A percentile compares a stretch with the other conserved stretches of the same genome.
These are phyloP conservation scores for Mycena polygramma DNA, from an alignment of 768 basidiomycete genomes.

Conservation along the genomic window DNA sequence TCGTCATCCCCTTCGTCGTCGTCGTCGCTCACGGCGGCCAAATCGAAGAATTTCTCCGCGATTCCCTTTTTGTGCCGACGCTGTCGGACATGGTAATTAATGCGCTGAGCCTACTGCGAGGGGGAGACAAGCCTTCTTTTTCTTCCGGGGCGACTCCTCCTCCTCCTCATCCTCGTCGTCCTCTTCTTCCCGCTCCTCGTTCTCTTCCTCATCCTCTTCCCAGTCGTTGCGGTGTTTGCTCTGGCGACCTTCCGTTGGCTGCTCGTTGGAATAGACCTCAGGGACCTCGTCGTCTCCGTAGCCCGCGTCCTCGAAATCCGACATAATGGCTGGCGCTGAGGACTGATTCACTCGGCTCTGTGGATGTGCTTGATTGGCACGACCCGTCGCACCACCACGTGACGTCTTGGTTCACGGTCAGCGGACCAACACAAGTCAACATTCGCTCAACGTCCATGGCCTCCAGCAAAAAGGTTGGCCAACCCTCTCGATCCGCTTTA, in stretches of 20 bases:
- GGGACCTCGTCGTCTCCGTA: slow-evolving; percentile 20
- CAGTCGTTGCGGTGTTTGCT: slow-evolving; percentile 32
- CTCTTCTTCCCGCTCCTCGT: slow-evolving; percentile 36
- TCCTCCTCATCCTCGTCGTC: slow-evolving; percentile 50
- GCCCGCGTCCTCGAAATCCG: slow-evolving; percentile 29
- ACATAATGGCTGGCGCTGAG: slow-evolving; percentile 13
- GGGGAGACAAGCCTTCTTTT: slow-evolving; percentile 55
- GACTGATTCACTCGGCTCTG: neutral
- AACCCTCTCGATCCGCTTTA: neutral
- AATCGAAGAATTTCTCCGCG: slow-evolving; percentile 90
- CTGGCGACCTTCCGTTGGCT: slow-evolving; percentile 1
- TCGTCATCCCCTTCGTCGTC: slow-evolving; percentile 93
- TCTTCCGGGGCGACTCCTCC: slow-evolving; percentile 48
- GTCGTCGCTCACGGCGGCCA: slow-evolving; percentile 96
- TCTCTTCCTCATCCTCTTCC: slow-evolving; percentile 47
- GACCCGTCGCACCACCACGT: neutral
- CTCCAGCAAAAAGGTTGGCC: slow-evolving; percentile 17
- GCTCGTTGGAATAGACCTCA: slow-evolving; percentile 30
- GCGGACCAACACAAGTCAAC: neutral
- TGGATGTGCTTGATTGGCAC: neutral
- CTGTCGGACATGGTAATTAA: slow-evolving; percentile 47
- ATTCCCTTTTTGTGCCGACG: slow-evolving; percentile 75
- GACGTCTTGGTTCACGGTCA: slow-evolving; percentile 6
- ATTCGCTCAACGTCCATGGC: slow-evolving; percentile 8
- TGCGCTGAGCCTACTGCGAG: neutral